Conservation (phyloP, 1,284 basidiomycete genomes). For the Volvariella volvacea region DNA sequence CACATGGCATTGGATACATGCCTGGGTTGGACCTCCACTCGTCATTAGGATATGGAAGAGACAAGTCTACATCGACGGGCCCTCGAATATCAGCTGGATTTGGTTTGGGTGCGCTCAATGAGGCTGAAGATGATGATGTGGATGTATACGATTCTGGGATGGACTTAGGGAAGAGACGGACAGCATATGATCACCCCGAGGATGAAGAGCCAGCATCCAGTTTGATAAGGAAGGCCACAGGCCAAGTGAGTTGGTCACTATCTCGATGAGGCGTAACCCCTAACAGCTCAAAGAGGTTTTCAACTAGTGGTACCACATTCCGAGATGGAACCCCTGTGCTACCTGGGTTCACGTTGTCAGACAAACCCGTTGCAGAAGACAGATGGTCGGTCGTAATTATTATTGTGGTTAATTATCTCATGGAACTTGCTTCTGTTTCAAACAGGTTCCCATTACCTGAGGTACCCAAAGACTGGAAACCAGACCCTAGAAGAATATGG, state of each 20-base stretch:
- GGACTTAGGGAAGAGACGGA: conserved; percentile 35
- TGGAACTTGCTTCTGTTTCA: conserved; percentile 7
- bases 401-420: conserved; percentile 4
- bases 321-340: conserved; percentile 72
- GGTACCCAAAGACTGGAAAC: conserved; percentile 78
- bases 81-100: conserved; percentile 59
- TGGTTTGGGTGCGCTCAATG: conserved; percentile 80
- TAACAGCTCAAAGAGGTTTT: conserved; percentile 30
- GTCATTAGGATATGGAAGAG: conserved; percentile 32
- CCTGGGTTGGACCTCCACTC: conserved; percentile 63
- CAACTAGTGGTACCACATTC: conserved; percentile 34
- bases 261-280: conserved; percentile 9
- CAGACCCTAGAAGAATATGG: conserved; percentile 81
- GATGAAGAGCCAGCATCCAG: conserved; percentile 44
- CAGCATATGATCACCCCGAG: conserved; percentile 72
- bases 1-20: conserved; percentile 74
- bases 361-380: conserved; percentile 65
- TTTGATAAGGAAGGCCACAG: conserved; percentile 12
- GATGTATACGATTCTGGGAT: conserved; percentile 68
- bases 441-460: conserved; percentile 78
- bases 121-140: conserved; percentile 84
- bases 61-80: conserved; percentile 11
- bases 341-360: conserved; percentile 69
- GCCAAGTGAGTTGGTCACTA: conserved; percentile 17
- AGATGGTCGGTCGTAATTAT: conserved; percentile 49